Conservation (phyloP, 352 stramenopile species). For the Globisporangium recalcitrans region DNA sequence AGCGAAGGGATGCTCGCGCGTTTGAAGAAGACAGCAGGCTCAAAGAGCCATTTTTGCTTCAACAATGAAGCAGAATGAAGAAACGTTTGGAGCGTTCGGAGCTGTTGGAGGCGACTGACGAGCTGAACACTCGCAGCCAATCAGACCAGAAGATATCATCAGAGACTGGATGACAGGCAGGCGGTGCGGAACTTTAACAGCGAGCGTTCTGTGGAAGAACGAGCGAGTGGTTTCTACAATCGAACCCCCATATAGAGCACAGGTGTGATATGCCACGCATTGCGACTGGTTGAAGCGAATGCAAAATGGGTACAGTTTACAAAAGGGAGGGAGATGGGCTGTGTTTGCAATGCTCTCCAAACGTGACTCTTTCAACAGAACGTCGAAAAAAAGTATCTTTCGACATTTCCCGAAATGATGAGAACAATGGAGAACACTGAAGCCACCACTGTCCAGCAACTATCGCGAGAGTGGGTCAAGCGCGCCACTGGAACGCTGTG, state of each 20-base stretch:
- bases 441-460: too few species aligned
- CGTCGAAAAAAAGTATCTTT: neutral
- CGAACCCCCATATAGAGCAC: neutral
- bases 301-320: slow-evolving; percentile 3
- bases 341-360: neutral
- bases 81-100: too few species aligned
- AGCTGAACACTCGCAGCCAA: neutral
- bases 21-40: too few species aligned
- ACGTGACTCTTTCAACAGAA: neutral
- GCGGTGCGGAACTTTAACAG: neutral
- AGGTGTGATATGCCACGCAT: neutral
- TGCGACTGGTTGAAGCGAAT: neutral
- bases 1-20: too few species aligned
- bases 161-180: neutral
- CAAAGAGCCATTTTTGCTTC: neutral
- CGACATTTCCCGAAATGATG: neutral
- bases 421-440: too few species aligned
- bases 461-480: too few species aligned
- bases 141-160: neutral
- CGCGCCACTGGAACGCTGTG: neutral
- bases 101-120: too few species aligned
- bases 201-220: neutral
- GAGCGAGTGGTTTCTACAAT: slow-evolving; percentile 1
- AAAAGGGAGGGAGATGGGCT: neutral
- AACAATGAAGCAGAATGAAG: neutral